Base-by-base conservation (phyloP, 208 protist species). In the Angomonas deanei region DNA sequence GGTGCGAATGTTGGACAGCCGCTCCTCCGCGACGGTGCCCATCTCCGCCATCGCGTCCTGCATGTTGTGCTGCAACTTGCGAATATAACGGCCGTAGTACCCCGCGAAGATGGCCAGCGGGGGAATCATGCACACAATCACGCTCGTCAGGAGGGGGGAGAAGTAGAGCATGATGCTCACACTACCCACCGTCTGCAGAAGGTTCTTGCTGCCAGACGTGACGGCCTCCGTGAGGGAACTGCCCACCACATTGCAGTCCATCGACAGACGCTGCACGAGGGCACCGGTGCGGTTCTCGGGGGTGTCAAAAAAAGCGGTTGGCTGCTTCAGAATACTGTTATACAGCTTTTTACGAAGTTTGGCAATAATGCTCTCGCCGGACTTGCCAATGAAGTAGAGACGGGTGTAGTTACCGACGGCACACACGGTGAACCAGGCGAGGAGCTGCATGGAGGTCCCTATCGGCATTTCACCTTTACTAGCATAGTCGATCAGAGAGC, bases 191-290 rank as follows among this genome's bases (percentile, higher is more conserved):
- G 85, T 92, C 67, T 92, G 86, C 46, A 90, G 50, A 0, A 86
- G 0, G 71, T 93, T 93, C 72, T 96, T 93, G 67, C 77, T 87
- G n/a, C 86, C 86, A 28, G 69, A 68, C 19, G 74, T 90, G 33
- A 93, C 78, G 1, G 86, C 75, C 70, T 93, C 85, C 17, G 90
- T 93, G 6, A 96, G 70, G 1, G 83, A 88, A 54, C 71, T 74
- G 42, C 86, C 90, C 32, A 96, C 82, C 0, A 91, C 80, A 68
- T 90, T 91, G 74, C 86, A 93, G 74, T 94, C 87, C 82, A 91
- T 90, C 1, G 87, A 81, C n/a, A 96, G 74, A 0, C 87, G 87
- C 75, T 91, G 78, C 62, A 88, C 76, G 34, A 94, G 59, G 26
- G 85, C 80, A 17, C 85, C 86, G 47, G 84, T 90, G 38, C 82